Base-by-base conservation (phyloP, 805 yeast genomes). In the Metschnikowia noctiluminum region DNA sequence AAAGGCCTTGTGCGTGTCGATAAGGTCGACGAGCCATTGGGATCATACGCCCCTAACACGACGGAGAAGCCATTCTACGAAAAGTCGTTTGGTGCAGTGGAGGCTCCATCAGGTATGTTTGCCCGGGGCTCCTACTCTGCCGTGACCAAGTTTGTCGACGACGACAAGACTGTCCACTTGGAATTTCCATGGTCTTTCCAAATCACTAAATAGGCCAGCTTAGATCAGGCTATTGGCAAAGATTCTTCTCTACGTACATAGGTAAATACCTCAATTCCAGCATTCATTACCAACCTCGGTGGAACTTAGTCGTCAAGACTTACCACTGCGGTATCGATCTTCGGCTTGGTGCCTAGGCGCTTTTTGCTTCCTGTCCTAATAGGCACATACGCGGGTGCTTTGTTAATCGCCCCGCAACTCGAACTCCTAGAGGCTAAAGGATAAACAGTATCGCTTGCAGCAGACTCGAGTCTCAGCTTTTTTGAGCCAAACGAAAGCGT, bases 31-130 rank as follows among this genome's bases (percentile, higher is more conserved):
- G 96, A 89, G 65, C 94, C 91, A 40, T 77, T 89, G 63, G 97
- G 97, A 3, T 84, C 94, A 3, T 91, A 84, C 65, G 91, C 96
- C 9, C 97, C 97, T 58, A 87, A 81, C 65, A 89, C 97, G 3
- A 74, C 71, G 49, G 88, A 80, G 38, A 87, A 85, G 62, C 96
- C 96, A 8, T 85, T 66, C 63, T 90, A 87, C 63, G 88, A 81
- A 56, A 69, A 68, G 77, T 75, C 48, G 65, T 78, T 59, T 61
- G 61, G 66, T 37, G 77, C 70, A 44, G 90, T 87, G 51, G 96
- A 89, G 66, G 97, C 97, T 6, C 97, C 97, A 35, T 78, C 89
- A 40, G 97, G 97, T 1, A 66, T 91, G 65, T 68, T 91, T 54
- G 96, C 94, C 3, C 81, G 97, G 68, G 97, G 97, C 36, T 76